These are phyloP conservation scores for Plantago rigida DNA, from an alignment of 305 asterid species.

Conservation along the genomic window DNA sequence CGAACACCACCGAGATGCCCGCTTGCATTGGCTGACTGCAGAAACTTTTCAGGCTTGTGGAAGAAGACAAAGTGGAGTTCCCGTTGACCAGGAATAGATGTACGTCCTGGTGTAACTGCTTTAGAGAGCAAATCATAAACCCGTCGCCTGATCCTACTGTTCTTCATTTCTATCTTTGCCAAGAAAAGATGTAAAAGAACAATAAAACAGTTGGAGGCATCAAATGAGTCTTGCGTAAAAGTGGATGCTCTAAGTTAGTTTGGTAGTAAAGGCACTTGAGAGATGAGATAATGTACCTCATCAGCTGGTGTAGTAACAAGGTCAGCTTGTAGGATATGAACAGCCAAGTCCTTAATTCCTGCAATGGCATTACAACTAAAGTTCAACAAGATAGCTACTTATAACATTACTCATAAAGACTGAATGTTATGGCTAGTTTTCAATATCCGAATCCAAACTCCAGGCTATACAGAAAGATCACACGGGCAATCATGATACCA, in stretches of 20 bases:
- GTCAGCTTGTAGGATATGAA: conserved; percentile 51
- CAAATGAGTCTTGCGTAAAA: not conserved
- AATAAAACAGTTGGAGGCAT: conserved; percentile 27
- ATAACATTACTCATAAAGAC: not conserved
- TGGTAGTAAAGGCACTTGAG: conserved; percentile 11
- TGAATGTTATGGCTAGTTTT: not conserved
- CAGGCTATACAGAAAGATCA: conserved; percentile 7
- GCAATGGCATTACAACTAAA: conserved; percentile 24
- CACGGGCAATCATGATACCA: not conserved
- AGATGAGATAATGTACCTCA: conserved; percentile 43
- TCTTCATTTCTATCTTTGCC: conserved; percentile 82
- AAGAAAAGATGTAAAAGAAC: conserved; percentile 26
- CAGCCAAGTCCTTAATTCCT: conserved; percentile 59
- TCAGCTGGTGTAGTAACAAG: conserved; percentile 55
- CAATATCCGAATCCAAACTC: not conserved
- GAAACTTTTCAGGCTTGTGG: conserved; percentile 67
- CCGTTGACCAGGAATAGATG: conserved; percentile 40
- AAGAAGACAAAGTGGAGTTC: conserved; percentile 88
- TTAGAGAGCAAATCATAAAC: conserved; percentile 76
- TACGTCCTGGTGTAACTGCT: conserved; percentile 43
- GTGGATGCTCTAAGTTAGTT: conserved; percentile 10
- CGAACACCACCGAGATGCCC: conserved; percentile 61
- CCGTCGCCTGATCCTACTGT: conserved; percentile 72
- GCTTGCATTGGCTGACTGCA: conserved; percentile 39
- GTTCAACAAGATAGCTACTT: not conserved